Percentiles rank a stretch among this genome's conserved stretches.
Conservation (phyloP, 192 early-diverging fungal genomes). For the Chytriomyces confervae region DNA sequence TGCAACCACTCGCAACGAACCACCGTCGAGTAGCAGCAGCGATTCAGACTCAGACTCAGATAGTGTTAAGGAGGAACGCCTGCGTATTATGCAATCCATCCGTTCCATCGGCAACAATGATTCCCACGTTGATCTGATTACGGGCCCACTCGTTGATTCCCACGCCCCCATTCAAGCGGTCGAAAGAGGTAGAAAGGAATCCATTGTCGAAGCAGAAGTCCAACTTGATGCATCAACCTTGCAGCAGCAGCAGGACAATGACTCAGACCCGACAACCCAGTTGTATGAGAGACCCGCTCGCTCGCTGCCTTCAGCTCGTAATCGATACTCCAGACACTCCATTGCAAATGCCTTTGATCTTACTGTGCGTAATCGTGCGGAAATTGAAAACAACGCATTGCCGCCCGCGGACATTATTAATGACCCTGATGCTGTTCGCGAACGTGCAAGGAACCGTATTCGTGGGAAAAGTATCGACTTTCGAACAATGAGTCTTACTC, state of each 20-base stretch:
- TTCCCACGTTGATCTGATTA: too few species aligned
- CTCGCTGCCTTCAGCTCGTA: neutral
- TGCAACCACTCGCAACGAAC: neutral
- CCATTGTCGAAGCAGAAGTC: too few species aligned
- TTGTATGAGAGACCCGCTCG: neutral
- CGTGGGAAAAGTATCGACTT: slow-evolving; percentile 19
- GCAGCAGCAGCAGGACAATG: neutral
- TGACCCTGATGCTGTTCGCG: neutral
- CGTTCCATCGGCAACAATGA: too few species aligned
- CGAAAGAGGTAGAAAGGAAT: too few species aligned
- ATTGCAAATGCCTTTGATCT: neutral
- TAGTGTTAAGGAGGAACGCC: too few species aligned
- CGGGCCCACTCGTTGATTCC: too few species aligned
- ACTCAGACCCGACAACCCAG: neutral
- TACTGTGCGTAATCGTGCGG: neutral
- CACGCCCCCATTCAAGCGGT: too few species aligned
- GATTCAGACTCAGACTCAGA: neutral
- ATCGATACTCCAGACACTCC: neutral
- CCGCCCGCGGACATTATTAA: neutral
- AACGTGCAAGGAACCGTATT: slow-evolving; percentile 18
- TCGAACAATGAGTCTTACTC: neutral
- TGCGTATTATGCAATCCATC: too few species aligned
- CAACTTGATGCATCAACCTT: neutral
- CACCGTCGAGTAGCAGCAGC: neutral
- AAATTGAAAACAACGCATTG: neutral